A percentile compares a stretch with the other conserved stretches of the same genome.
Evolutionary conservation across 2,329 filamentous ascomycete genomes (phyloP).

Genomic region (Colletotrichum sp.): DNA sequence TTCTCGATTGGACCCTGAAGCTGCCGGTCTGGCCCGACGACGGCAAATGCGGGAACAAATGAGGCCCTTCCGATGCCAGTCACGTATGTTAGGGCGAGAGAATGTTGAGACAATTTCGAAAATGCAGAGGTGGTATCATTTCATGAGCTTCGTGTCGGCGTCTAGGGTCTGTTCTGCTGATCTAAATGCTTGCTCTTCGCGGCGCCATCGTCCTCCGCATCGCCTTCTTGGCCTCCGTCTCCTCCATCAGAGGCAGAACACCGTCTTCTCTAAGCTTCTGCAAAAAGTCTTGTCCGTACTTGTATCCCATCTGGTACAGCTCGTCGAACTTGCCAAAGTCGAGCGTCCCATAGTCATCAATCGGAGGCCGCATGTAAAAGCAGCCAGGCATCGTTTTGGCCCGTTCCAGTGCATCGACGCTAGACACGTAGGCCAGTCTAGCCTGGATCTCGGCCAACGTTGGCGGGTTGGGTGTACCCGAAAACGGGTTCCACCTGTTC

Average conservation of each 20-base stretch:
- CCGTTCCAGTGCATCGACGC: slow-evolving; percentile 90
- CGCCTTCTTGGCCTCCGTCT: slow-evolving; percentile 79
- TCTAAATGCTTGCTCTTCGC: slow-evolving; percentile 75
- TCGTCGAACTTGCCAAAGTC: slow-evolving; percentile 99
- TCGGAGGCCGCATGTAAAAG: slow-evolving; percentile 94
- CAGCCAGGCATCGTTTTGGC: slow-evolving; percentile 92
- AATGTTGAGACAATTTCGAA: background rate
- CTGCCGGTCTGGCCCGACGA: background rate
- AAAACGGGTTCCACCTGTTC: slow-evolving; percentile 98
- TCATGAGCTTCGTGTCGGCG: background rate
- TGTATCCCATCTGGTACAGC: slow-evolving; percentile 89
- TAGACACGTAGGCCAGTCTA: slow-evolving; percentile 91
- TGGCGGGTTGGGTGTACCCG: slow-evolving; percentile 85
- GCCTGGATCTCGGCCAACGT: slow-evolving; percentile 97
- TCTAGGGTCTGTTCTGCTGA: background rate
- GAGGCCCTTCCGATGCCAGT: background rate
- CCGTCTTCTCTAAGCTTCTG: slow-evolving; percentile 80
- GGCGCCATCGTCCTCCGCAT: slow-evolving; percentile 81
- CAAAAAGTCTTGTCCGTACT: slow-evolving; percentile 83
- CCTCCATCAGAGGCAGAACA: slow-evolving; percentile 71
- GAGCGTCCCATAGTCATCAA: slow-evolving; percentile 91
- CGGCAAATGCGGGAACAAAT: background rate
- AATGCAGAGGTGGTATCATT: background rate
- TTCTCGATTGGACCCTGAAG: background rate
- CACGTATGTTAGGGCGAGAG: background rate